These are phyloP conservation scores for Colletotrichum lentis DNA, from an alignment of 2,329 filamentous ascomycete genomes.

Conservation along the genomic window DNA sequence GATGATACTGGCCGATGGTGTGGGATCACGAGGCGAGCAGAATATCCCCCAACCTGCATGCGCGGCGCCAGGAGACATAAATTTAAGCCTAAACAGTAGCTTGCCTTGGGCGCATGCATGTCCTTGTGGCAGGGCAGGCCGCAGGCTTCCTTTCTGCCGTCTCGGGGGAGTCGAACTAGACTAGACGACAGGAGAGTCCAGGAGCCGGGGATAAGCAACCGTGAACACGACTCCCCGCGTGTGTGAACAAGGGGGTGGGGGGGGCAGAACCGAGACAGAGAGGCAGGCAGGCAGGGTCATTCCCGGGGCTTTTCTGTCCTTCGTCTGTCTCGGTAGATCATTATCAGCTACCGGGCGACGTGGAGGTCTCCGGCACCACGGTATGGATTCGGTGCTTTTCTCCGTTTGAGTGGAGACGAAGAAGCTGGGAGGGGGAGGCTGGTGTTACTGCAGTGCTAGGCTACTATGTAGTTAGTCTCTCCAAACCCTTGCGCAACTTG, in stretches of 20 bases:
- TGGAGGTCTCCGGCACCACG: slow-evolving; percentile 18
- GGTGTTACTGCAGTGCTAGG: too few species aligned
- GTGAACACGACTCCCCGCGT: not conserved
- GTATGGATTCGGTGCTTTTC: slow-evolving; percentile 21
- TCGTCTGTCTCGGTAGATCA: slow-evolving; percentile 31
- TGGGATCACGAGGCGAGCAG: slow-evolving; percentile 2
- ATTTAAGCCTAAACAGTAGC: slow-evolving; percentile 13
- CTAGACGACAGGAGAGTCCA: not conserved
- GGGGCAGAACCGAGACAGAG: too few species aligned
- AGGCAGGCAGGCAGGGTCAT: not conserved
- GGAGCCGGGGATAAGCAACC: not conserved
- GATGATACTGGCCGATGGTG: not conserved
- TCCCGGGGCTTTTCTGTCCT: not conserved
- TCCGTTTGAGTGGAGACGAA: slow-evolving; percentile 5
- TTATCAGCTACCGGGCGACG: slow-evolving; percentile 21
- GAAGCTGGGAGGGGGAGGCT: not conserved
- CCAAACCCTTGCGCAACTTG: not conserved
- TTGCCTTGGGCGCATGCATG: not conserved
- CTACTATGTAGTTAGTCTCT: not conserved
- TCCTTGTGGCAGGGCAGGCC: not conserved
- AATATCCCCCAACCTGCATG: not conserved
- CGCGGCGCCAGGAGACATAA: not conserved
- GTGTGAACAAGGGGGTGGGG: too few species aligned
- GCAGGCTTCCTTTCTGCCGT: not conserved
- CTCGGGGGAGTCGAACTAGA: not conserved